phyloP scores from a whole-genome alignment of 805 yeast genomes.

The Saccharomyces paradoxus region DNA sequence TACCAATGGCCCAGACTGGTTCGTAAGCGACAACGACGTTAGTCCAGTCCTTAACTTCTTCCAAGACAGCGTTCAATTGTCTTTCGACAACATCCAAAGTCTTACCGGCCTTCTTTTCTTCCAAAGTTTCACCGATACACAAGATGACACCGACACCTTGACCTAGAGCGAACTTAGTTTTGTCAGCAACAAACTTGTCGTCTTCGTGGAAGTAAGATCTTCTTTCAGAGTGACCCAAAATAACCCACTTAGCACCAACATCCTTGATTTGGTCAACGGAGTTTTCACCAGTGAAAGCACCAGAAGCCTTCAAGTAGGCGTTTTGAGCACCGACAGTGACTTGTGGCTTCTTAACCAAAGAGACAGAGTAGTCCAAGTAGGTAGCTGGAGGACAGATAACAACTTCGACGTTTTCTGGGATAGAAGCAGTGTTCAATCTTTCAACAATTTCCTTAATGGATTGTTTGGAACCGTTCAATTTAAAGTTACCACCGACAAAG shows the following conservation, averaged over 20 bases:
- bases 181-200: slow-evolving; percentile 85
- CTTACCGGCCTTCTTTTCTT: slow-evolving; percentile 83
- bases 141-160: slow-evolving; percentile 83
- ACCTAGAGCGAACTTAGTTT: slow-evolving; percentile 89
- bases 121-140: slow-evolving; percentile 96
- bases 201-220: slow-evolving; percentile 86
- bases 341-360: slow-evolving; percentile 56
- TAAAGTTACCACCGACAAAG: slow-evolving; percentile 99
- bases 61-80: slow-evolving; percentile 84
- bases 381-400: slow-evolving; percentile 96
- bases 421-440: slow-evolving; percentile 66
- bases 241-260: slow-evolving; percentile 87
- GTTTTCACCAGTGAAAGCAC: slow-evolving; percentile 98
- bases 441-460: slow-evolving; percentile 79
- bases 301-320: slow-evolving; percentile 76
- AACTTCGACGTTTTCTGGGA: slow-evolving; percentile 78
- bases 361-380: slow-evolving; percentile 72
- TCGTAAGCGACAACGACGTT: slow-evolving; percentile 94
- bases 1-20: slow-evolving; percentile 99
- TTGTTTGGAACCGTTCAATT: slow-evolving; percentile 90
- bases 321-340: slow-evolving; percentile 88
- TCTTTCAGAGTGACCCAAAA: slow-evolving; percentile 98
- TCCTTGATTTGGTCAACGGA: slow-evolving; percentile 85
- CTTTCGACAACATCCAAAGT: slow-evolving; percentile 81
- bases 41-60: slow-evolving; percentile 78